Conservation (phyloP, 352 stramenopile species). For the Globisporangium emineosum region DNA sequence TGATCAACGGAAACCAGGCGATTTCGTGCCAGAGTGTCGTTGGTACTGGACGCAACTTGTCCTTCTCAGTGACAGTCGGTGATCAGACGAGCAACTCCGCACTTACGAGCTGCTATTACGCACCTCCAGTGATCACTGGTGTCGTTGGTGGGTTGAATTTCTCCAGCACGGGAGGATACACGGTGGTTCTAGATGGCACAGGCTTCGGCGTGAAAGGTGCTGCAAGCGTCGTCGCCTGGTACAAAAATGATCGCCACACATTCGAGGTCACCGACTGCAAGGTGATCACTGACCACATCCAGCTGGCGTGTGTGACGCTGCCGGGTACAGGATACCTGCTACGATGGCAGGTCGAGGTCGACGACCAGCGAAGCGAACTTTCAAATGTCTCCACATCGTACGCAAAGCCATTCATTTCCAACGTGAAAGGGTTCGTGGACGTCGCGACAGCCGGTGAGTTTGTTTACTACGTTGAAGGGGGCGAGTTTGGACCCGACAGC, state of each 20-base stretch:
- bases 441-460: conserved; percentile 40
- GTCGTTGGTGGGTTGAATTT: conserved; percentile 19
- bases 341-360: conserved; percentile 36
- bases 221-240: conserved; percentile 28
- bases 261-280: conserved; percentile 43
- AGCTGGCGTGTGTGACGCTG: conserved; percentile 32
- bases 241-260: conserved; percentile 36
- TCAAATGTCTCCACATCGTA: conserved; percentile 27
- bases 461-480: conserved; percentile 44
- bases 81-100: conserved; percentile 30
- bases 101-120: conserved; percentile 32
- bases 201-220: conserved; percentile 42
- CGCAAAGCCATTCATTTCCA: conserved; percentile 26
- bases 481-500: conserved; percentile 47
- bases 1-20: conserved; percentile 18
- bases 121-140: conserved; percentile 24
- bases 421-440: conserved; percentile 43
- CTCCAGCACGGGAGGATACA: conserved; percentile 29
- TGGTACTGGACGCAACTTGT: conserved; percentile 35
- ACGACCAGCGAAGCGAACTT: conserved; percentile 26
- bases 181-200: conserved; percentile 36
- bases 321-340: conserved; percentile 36
- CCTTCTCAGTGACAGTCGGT: conserved; percentile 31
- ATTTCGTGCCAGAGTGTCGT: conserved; percentile 36
- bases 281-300: conserved; percentile 34